Evolutionary conservation across 2,329 filamentous ascomycete species (phyloP).

Genomic region (Ceratocystiopsis minuta): DNA sequence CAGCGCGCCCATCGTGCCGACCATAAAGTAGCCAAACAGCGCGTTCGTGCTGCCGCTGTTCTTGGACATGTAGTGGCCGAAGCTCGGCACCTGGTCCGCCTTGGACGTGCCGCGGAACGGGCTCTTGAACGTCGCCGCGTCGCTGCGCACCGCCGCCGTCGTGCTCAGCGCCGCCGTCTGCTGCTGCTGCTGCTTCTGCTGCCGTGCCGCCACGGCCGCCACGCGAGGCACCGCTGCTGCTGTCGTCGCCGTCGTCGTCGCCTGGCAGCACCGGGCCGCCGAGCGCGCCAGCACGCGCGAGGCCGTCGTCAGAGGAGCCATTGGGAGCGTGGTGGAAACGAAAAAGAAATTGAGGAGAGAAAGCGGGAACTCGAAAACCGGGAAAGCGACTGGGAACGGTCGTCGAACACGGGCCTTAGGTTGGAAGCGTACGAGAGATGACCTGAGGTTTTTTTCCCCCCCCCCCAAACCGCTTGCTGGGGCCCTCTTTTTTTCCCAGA

Average conservation of each 20-base stretch:
- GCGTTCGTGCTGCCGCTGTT: conserved; percentile 54
- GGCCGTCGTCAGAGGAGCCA: conserved; percentile 51
- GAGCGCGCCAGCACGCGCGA: conserved; percentile 51
- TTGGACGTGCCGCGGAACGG: conserved; percentile 43
- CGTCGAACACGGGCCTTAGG: conserved; percentile 7
- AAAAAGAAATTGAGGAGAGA: background rate
- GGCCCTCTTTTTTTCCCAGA: conserved; percentile 2
- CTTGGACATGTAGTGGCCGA: conserved; percentile 69
- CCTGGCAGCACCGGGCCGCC: conserved; percentile 9
- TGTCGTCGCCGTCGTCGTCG: conserved; percentile 20
- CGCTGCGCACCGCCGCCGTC: conserved; percentile 21
- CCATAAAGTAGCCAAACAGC: conserved; percentile 96
- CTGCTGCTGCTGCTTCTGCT: background rate
- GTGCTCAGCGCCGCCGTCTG: conserved; percentile 25
- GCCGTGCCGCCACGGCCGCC: conserved; percentile 24
- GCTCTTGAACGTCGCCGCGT: conserved; percentile 34
- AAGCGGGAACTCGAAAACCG: background rate
- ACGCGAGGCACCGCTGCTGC: conserved; percentile 23
- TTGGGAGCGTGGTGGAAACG: conserved; percentile 18
- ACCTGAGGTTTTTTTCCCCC: conserved; percentile 29
- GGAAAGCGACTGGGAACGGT: conserved; percentile 8
- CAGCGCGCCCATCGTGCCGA: conserved; percentile 83
- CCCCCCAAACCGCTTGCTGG: background rate
- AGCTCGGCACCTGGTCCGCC: conserved; percentile 65
- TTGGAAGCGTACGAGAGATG: conserved; percentile 4